Evolutionary conservation across 2,329 filamentous ascomycete species (phyloP).

Genomic region (Paraphaeosphaeria sporulosa): DNA sequence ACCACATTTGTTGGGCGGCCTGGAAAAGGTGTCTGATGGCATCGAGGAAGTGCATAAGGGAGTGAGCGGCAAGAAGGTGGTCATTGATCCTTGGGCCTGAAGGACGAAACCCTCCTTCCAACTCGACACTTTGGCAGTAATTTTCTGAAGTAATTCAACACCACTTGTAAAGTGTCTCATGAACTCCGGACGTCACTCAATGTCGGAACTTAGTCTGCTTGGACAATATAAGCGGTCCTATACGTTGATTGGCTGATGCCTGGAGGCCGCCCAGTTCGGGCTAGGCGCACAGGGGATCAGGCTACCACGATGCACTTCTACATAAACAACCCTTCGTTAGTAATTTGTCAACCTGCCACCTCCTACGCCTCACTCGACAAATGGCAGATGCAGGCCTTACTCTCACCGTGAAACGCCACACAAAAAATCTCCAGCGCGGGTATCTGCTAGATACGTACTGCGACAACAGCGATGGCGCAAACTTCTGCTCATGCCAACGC

Average conservation of each 20-base stretch:
- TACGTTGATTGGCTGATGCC: neutral
- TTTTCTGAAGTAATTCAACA: no score
- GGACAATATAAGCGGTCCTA: neutral
- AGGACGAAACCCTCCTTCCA: neutral
- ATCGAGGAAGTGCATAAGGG: constrained; percentile 34
- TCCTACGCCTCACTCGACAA: neutral
- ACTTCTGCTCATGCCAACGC: constrained; percentile 4
- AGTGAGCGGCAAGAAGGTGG: constrained; percentile 43
- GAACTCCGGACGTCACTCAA: no score
- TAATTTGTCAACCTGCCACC: neutral
- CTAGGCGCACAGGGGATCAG: neutral
- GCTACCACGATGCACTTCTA: neutral
- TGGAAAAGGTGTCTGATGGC: constrained; percentile 30
- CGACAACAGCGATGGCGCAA: constrained; percentile 6
- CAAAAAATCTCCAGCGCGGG: neutral
- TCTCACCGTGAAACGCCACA: neutral
- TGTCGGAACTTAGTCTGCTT: no score
- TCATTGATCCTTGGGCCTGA: constrained; percentile 31
- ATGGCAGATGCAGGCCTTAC: neutral
- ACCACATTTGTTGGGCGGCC: constrained; percentile 31
- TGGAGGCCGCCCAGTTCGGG: neutral
- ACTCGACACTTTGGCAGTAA: neutral
- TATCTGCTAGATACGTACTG: neutral
- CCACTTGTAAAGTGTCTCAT: no score
- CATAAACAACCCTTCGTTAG: neutral